Base-by-base conservation (phyloP, 352 stramenopile genomes). In the Globisporangium nodosum region DNA sequence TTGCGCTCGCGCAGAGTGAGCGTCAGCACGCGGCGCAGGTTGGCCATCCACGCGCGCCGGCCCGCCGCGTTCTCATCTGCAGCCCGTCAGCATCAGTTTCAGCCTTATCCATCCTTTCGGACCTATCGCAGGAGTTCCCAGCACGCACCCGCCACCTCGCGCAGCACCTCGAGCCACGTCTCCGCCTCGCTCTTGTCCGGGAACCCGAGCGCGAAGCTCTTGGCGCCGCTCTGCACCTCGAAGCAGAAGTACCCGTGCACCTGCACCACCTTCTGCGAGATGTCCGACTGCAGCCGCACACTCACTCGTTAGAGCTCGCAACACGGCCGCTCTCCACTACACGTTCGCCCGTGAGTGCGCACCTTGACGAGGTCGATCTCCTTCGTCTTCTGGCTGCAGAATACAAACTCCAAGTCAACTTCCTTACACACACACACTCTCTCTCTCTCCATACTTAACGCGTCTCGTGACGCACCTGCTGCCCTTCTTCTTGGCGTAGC, bases 281-380 rank as follows among this genome's bases (percentile, higher is more conserved):
- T 78, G 52, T 81, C 56, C 24, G 69, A 54, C 74, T 82, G 48
- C 16, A 60, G 2, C 9, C 18, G 12, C 43, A 58, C 12, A 20
- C 11, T 35, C n/a, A 35, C 24, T 37, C 9, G 4, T 46, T n/a
- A 49, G 35, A 3, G 24, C 24, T 27, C 24, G 33, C 33, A 11
- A 37, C 33, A 5, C 35, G 2, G 24, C 33, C 59, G 8, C 21
- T 31, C 45, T 27, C 12, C 11, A 39, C 5, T 1, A 31, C 24
- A 42, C 8, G 8, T 12, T n/a, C 8, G 16, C 24, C 11, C 21
- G 56, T 16, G 3, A 21, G 16, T 18, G 11, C 66, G 35, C 35
- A 88, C 81, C 74, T 81, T 88, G 54, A 89, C 69, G 21, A 92
- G 69, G 60, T 92, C 82, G 24, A 88, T 78, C 53, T 84, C 73